Evolutionary conservation across 345 rosid genomes (phyloP), one percentile per base, ranked within the genome.

Genomic region (Citrus hindsii): DNA sequence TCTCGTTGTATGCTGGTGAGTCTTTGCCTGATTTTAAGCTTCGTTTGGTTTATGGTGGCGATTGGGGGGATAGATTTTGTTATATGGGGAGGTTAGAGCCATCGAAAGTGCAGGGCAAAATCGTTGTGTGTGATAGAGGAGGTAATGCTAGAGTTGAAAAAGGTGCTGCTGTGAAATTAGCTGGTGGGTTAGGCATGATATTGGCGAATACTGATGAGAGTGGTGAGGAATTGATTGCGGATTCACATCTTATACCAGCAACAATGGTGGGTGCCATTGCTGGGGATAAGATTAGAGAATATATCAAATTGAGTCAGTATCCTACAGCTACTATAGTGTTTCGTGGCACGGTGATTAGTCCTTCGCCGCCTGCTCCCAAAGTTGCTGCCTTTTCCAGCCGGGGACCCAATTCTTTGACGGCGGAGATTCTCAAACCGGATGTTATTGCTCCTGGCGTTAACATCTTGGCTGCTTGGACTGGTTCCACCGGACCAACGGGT

Each of bases 391-490:
- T 92, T 80, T 90, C 96, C 0, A 89, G 97, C 84, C 89, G 98
- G 16, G 97, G 98, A 61, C 98, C 98, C 0, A 89, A 85, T 69
- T 85, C 82, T 28, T 42, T 87, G 38, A 89, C 91, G 0, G 87
- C 85, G 0, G 90, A 88, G 82, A 87, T 92, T 33, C 91, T 92
- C 7, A 93, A 93, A 74, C 97, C 98, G 0, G 98, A 93, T 76
- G 89, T 93, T 22, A 88, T 93, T 71, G 98, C 94, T 40, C 98
- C 98, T 0, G 98, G 98, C 37, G 91, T 93, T 69, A 93, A 93
- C 56, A 92, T 93, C 40, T 74, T 93, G 81, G 98, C 98, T 28
- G 98, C 91, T 14, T 93, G 98, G 98, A 90, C 94, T 9, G 92
- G 97, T 1, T 71, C 56, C 74, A 85, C 75, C 7, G 89, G 86